Base-by-base conservation (phyloP, 179 eudicot species). In the Silene coronaria region DNA sequence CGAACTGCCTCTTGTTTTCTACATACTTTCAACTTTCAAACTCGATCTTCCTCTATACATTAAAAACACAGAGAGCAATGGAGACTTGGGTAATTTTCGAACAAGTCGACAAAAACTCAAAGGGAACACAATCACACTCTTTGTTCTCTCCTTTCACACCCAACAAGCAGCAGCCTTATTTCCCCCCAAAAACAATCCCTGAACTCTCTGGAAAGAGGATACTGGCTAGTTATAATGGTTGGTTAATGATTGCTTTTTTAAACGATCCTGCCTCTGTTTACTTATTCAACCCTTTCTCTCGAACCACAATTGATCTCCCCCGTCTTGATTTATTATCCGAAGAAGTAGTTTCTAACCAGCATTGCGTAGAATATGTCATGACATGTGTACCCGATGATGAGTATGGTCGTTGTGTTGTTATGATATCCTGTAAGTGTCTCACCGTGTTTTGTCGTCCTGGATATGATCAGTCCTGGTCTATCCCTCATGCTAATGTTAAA, bases 231-330 rank as follows among this genome's bases (percentile, higher is more conserved):
- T 17, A 2, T 21, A 22, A 61, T 24, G 30, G 17, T 2, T 64
- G 68, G 68, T 64, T 64, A 11, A 16, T 64, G 16, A 36, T 64
- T 11, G 38, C 22, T 13, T 21, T 28, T 30, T 27, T 22, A n/a
- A 27, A 28, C 0, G 38, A 64, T n/a, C 68, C 19, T 64, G 42
- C 3, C 12, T 64, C 19, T 13, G 42, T 28, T 9, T 64, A 6
- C 21, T 64, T 64, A 28, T 64, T 64, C 68, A 14, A 64, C 21
- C 68, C 42, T n/a, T 28, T 64, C 3, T 27, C 68, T 64, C 68
- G 42, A 64, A 14, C 38, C n/a, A 64, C 42, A 0, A 27, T 64
- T 28, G 42, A 64, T 64, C 68, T 64, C 42, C 68, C 68, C 28
- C 68, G 36, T 16, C 67, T 62, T 23, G 67, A 62, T 27, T 9